Evolutionary conservation across 139 green algal genomes (phyloP), one percentile per base, ranked within the genome.

Genomic region (Penium margaritaceum): DNA sequence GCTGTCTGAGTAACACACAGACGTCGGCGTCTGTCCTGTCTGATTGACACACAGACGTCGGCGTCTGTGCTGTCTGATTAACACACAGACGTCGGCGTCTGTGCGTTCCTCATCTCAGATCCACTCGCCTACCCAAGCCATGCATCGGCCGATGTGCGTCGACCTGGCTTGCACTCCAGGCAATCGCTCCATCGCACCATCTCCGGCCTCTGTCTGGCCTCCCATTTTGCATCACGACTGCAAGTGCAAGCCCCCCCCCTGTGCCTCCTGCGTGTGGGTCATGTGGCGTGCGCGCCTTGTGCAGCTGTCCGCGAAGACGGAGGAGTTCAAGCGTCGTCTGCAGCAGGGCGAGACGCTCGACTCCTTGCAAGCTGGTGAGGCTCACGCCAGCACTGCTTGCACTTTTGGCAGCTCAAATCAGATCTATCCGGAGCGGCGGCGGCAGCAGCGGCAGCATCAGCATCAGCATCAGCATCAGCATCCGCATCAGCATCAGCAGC

Each of bases 291-390:
- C 19, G 27, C 29, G 19, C 60, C 6, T 15, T 58, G 67, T 33
- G 64, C 80, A 81, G 74, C 41, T 85, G 17, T 6, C 35, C 15
- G 76, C 43, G 5, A 85, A 84, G 46, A 87, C 85, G 36, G 66
- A 65, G 15, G 76, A 85, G 51, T 87, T 92, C 53, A 57, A 70
- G 24, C 30, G 12, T 38, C 66, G 84, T 1, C 30, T 89, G 34
- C 38, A 37, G 15, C 32, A 53, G 1, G 82, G 83, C 7, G 85
- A 81, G 4, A 76, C 84, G 17, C 67, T 85, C 32, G 76, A 85
- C 21, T 54, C 41, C 58, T 67, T 80, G 17, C 65, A 77, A 24
- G 65, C 71, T 47, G 68, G 68, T 75, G 0, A 58, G 46, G 27
- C 15, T 21, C 43, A 27, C 21, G 19, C 19, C 19, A 19, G 43